These are phyloP conservation scores for Trichoderma hamatum DNA, from an alignment of 2,329 filamentous ascomycete species.

Conservation along the genomic window DNA sequence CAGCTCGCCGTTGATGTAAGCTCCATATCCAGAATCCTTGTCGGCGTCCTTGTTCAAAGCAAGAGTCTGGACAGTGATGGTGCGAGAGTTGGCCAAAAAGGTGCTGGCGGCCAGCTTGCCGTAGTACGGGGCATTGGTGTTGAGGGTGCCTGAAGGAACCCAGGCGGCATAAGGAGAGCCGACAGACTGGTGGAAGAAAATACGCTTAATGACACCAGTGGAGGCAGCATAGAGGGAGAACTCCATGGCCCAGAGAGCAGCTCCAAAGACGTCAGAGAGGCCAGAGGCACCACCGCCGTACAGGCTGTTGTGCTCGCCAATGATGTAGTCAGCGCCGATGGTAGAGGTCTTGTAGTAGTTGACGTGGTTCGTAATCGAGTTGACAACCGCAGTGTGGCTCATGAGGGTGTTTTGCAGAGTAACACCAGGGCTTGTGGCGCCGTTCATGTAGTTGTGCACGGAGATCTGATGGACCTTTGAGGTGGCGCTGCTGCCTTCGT, in stretches of 20 bases:
- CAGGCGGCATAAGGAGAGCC: slow-evolving; percentile 34
- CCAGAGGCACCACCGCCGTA: slow-evolving; percentile 45
- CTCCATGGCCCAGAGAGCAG: slow-evolving; percentile 53
- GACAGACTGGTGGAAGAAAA: slow-evolving; percentile 47
- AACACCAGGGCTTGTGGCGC: slow-evolving; percentile 41
- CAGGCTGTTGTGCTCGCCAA: slow-evolving; percentile 54
- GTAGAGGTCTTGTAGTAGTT: slow-evolving; percentile 33
- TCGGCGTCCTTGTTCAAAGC: slow-evolving; percentile 25
- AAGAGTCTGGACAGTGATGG: slow-evolving; percentile 26
- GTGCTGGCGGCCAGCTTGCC: slow-evolving; percentile 32
- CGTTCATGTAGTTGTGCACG: slow-evolving; percentile 39
- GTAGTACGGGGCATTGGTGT: slow-evolving; percentile 33
- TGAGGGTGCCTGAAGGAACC: slow-evolving; percentile 25
- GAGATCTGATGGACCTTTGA: slow-evolving; percentile 30
- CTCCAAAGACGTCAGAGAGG: slow-evolving; percentile 51
- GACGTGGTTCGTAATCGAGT: slow-evolving; percentile 36
- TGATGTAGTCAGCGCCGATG: slow-evolving; percentile 42
- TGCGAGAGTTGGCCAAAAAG: slow-evolving; percentile 29
- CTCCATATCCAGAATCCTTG: slow-evolving; percentile 33
- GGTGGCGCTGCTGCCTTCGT: slow-evolving; percentile 34
- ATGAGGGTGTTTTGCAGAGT: slow-evolving; percentile 45
- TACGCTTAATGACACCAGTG: slow-evolving; percentile 39
- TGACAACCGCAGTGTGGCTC: slow-evolving; percentile 42
- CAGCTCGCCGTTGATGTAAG: slow-evolving; percentile 28
- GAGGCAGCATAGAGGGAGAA: slow-evolving; percentile 45